Base-by-base conservation (phyloP, 257 asterid species). In the Schizonepeta tenuifolia region DNA sequence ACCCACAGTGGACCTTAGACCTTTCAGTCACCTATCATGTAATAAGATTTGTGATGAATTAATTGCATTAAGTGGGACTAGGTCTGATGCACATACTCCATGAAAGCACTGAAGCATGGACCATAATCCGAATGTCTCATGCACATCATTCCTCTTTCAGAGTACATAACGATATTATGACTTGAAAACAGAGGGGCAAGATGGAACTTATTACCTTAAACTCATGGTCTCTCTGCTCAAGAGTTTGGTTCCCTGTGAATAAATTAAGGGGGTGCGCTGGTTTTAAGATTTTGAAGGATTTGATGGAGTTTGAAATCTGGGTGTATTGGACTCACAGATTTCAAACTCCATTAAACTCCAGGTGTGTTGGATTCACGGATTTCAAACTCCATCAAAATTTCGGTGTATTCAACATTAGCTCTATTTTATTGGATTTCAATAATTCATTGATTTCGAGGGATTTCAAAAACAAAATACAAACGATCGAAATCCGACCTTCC, bases 241-340 rank as follows among this genome's bases (percentile, higher is more conserved):
- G 86, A n/a, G 95, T 86, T 82, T 92, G 99, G 84, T 85, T 84
- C 76, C 99, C 99, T 8, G 99, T 88, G 92, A 95, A 95, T 54
- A 80, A 79, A 75, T 92, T 95, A 79, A 90, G n/a, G n/a, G n/a
- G n/a, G n/a, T n/a, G n/a, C n/a, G n/a, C n/a, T n/a, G n/a, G n/a
- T n/a, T n/a, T n/a, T n/a, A n/a, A n/a, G n/a, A n/a, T n/a, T n/a
- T n/a, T n/a, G n/a, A n/a, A n/a, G n/a, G n/a, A n/a, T n/a, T n/a
- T n/a, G n/a, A n/a, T n/a, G n/a, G n/a, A n/a, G n/a, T n/a, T n/a
- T n/a, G n/a, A n/a, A n/a, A n/a, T n/a, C n/a, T n/a, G n/a, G n/a
- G n/a, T n/a, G n/a, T n/a, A n/a, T n/a, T n/a, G n/a, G n/a, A n/a
- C n/a, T n/a, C n/a, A n/a, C n/a, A n/a, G n/a, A n/a, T n/a, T n/a